Conservation (phyloP, 176 grass and related monocot genomes). For the Oropetium thomaeum region DNA sequence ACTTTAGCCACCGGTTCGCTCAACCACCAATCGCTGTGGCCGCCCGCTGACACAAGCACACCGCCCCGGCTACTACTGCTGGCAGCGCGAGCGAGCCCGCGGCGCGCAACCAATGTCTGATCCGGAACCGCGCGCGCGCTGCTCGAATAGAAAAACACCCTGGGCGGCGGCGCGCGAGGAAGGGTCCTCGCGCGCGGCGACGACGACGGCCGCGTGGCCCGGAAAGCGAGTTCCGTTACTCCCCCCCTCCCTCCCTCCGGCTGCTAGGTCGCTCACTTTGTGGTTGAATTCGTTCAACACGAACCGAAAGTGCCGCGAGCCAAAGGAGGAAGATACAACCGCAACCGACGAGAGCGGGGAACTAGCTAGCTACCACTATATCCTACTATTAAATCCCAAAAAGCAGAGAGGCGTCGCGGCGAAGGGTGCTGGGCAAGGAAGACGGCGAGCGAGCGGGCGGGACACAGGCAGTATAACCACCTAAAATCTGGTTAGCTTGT, state of each 20-base stretch:
- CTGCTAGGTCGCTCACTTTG: neutral
- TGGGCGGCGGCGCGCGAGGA: neutral
- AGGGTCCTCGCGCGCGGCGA: neutral
- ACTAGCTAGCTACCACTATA: neutral
- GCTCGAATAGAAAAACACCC: slow-evolving; percentile 35
- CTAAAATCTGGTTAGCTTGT: slow-evolving; percentile 91
- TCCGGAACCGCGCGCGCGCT: slow-evolving; percentile 28
- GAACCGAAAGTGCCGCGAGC: slow-evolving; percentile 24
- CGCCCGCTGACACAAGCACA: neutral
- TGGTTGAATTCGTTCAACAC: slow-evolving; percentile 25
- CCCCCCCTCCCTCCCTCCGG: neutral
- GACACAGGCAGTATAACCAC: slow-evolving; percentile 47
- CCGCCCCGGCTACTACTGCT: neutral
- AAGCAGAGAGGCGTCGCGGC: slow-evolving; percentile 21
- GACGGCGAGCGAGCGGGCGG: neutral
- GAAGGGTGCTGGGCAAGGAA: neutral
- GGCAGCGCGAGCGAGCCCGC: neutral
- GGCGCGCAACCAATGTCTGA: slow-evolving; percentile 37
- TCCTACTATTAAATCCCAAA: neutral
- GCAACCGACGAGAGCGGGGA: slow-evolving; percentile 47
- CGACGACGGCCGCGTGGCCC: slow-evolving; percentile 6
- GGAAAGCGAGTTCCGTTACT: slow-evolving; percentile 36
- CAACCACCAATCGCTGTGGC: slow-evolving; percentile 41
- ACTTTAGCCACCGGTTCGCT: slow-evolving; percentile 4
- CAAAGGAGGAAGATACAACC: slow-evolving; percentile 37